Evolutionary conservation across 192 early-diverging fungal species (phyloP).

Genomic region (Coemansia sp.): DNA sequence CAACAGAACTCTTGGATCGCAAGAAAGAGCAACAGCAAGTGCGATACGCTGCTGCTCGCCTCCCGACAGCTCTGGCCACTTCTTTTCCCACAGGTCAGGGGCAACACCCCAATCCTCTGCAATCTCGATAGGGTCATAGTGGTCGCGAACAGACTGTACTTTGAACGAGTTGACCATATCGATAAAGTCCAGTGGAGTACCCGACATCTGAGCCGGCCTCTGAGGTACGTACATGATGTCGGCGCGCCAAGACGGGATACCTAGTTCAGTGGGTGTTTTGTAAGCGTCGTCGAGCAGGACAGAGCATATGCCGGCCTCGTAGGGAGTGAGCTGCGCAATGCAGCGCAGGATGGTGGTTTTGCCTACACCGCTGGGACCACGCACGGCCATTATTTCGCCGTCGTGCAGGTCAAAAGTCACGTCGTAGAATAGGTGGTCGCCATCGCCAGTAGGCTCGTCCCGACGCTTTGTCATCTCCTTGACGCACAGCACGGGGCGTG

Average conservation of each 20-base stretch:
- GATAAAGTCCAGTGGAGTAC: constrained; percentile 74
- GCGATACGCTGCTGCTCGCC: constrained; percentile 85
- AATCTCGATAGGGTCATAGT: constrained; percentile 68
- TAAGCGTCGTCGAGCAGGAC: constrained; percentile 43
- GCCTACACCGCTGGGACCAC: constrained; percentile 75
- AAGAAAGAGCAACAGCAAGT: constrained; percentile 78
- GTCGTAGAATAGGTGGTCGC: constrained; percentile 57
- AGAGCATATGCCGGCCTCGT: constrained; percentile 61
- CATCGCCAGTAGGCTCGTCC: constrained; percentile 21
- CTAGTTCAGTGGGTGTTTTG: constrained; percentile 57
- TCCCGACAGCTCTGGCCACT: constrained; percentile 79
- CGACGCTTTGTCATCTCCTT: constrained; percentile 47
- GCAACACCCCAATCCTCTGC: constrained; percentile 70
- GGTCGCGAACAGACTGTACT: constrained; percentile 47
- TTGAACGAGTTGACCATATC: constrained; percentile 59
- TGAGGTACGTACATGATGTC: constrained; percentile 89
- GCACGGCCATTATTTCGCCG: constrained; percentile 62
- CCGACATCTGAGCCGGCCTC: constrained; percentile 67
- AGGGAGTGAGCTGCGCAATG: constrained; percentile 71
- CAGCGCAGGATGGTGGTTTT: constrained; percentile 87
- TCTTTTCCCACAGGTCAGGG: constrained; percentile 70
- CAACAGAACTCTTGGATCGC: constrained; percentile 74
- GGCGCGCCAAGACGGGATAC: constrained; percentile 75
- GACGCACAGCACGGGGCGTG: constrained; percentile 26
- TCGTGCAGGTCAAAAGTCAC: constrained; percentile 58